Conservation (phyloP, 1,284 basidiomycete genomes). For the Melampsora abietis-canadensis region DNA sequence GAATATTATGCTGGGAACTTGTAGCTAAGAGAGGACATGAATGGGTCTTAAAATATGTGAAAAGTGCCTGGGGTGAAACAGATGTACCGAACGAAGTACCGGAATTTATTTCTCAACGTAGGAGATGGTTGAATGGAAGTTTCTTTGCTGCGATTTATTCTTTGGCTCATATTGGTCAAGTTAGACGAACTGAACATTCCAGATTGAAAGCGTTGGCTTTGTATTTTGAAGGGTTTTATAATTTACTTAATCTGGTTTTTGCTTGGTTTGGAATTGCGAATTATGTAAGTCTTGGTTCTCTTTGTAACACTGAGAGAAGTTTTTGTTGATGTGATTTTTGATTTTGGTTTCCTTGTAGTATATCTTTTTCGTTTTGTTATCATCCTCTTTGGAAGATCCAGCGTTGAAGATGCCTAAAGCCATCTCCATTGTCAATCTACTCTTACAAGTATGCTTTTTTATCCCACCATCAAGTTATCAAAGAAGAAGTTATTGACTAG, state of each 20-base stretch:
- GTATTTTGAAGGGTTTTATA: slow-evolving; percentile 11
- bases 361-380: slow-evolving; percentile 87
- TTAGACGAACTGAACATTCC: slow-evolving; percentile 79
- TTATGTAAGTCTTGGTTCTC: slow-evolving; percentile 29
- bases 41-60: slow-evolving; percentile 46
- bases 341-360: slow-evolving; percentile 58
- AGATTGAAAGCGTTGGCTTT: slow-evolving; percentile 28
- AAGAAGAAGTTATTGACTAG: slow-evolving; percentile 65
- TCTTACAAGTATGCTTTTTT: slow-evolving; percentile 48
- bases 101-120: slow-evolving; percentile 89
- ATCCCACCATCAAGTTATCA: slow-evolving; percentile 70
- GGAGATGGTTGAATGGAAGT: slow-evolving; percentile 93
- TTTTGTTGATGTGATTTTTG: too few relatives aligned
- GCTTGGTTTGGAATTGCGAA: slow-evolving; percentile 4
- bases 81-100: slow-evolving; percentile 67
- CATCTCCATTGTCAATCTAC: neutral
- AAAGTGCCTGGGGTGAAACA: slow-evolving; percentile 72
- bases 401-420: slow-evolving; percentile 61
- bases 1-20: slow-evolving; percentile 91
- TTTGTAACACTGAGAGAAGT: too few relatives aligned
- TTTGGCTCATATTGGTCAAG: slow-evolving; percentile 83
- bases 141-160: slow-evolving; percentile 95
- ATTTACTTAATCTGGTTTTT: slow-evolving; percentile 55
- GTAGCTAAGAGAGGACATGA: slow-evolving; percentile 71
- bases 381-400: slow-evolving; percentile 75